A percentile compares a stretch with the other conserved stretches of the same genome.
Conservation (phyloP, 331 rosid species). For the Malus hybrid region DNA sequence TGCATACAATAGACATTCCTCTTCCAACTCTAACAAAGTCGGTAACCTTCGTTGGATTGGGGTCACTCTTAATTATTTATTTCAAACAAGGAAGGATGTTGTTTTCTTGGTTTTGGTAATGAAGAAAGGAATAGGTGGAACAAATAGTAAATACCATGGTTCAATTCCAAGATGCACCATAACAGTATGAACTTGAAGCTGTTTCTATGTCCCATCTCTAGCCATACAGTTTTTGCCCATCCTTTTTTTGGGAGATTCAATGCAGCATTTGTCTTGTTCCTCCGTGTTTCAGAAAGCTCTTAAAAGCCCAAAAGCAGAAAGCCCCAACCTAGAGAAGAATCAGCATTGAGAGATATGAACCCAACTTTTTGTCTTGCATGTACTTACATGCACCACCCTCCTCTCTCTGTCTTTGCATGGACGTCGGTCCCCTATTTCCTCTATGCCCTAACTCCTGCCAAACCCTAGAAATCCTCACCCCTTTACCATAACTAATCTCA, state of each 20-base stretch:
- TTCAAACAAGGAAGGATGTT: not conserved
- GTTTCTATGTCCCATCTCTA: not conserved
- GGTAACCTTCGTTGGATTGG: fast-evolving
- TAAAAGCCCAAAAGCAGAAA: slow-evolving; percentile 17
- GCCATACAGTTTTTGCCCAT: not conserved
- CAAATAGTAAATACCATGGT: not conserved
- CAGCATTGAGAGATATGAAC: slow-evolving; percentile 15
- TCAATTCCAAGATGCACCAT: not conserved
- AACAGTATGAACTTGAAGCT: not conserved
- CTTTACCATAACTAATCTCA: slow-evolving; percentile 6
- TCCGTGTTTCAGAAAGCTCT: slow-evolving; percentile 11
- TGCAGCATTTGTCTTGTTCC: slow-evolving; percentile 9
- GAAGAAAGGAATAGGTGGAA: not conserved
- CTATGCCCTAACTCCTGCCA: not conserved
- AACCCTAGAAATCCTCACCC: not conserved
- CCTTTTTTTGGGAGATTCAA: not conserved
- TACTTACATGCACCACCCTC: slow-evolving; percentile 25
- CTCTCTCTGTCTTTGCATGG: slow-evolving; percentile 24
- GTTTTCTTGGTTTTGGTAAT: not conserved
- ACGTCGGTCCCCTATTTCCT: slow-evolving; percentile 32
- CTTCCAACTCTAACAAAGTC: too few relatives aligned
- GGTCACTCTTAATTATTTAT: too few relatives aligned
- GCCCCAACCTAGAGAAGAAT: slow-evolving; percentile 9
- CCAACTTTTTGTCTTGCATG: slow-evolving; percentile 50
- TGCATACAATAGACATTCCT: fast-evolving